Base-by-base conservation (phyloP, 306 rosid genomes). In the Dalbergia cochinchinensis region DNA sequence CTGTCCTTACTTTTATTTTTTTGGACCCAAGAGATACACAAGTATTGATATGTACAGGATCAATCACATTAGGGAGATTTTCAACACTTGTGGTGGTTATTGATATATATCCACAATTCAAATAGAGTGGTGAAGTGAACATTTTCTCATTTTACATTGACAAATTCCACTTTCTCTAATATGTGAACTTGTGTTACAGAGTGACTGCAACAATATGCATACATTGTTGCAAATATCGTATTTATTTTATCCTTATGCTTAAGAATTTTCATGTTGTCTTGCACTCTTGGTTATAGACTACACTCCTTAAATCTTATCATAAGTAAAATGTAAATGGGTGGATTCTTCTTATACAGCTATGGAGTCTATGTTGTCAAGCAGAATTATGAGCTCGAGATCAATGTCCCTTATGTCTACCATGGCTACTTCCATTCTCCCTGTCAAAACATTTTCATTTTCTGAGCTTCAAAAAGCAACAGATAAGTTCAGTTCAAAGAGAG, bases 401-500 rank as follows among this genome's bases (percentile, higher is more conserved):
- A 82, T 88, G 77, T 92, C 98, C 61, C 85, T 90, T 80, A 88
- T 92, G 83, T 92, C 98, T 76, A 83, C 92, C 71, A 89, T 90
- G 96, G 90, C 98, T 48, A 87, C 96, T 70, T 83, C 93, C 65
- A 76, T 94, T 83, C 96, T 84, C 76, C 90, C 98, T 80, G 92
- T 89, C 58, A 94, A 86, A 88, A 89, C 94, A 55, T 94, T 94
- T 85, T 39, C 91, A 9, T 89, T 88, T 71, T 81, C 96, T 2
- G 98, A 90, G 85, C 85, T 94, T 77, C 97, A 92, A 85, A 91
- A 88, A 83, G 97, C 97, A 68, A 94, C 98, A 35, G 87, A 88
- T 63, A 91, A 88, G 78, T 94, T 94, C 79, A 92, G 83, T 81
- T 88, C 96, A 53, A 88, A 87, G 87, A 84, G 94, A 81, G 77